Percentiles rank a stretch among this genome's conserved stretches.
Conservation (phyloP, 805 yeast genomes). For the Torulaspora indica region DNA sequence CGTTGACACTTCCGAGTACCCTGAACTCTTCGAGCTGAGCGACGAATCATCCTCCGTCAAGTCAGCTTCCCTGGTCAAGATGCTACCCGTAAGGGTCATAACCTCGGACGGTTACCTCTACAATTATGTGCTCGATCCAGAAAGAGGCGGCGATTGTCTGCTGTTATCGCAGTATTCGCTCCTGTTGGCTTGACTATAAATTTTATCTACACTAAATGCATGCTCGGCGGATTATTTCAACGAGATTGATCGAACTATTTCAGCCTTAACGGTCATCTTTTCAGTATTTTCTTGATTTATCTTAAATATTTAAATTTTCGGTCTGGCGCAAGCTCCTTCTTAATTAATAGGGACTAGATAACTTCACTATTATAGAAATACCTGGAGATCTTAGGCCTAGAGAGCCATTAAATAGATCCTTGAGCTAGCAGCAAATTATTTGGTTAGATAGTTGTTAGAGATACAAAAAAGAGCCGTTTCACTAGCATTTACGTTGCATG, state of each 20-base stretch:
- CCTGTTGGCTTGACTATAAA: constrained; percentile 13
- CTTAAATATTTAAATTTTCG: neutral
- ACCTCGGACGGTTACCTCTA: constrained; percentile 78
- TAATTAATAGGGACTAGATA: constrained; percentile 1
- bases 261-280: neutral
- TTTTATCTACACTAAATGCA: neutral
- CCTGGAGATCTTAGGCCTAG: too few relatives aligned
- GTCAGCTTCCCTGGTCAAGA: constrained; percentile 28
- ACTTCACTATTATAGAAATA: too few relatives aligned
- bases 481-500: neutral
- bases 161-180: constrained; percentile 66
- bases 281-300: neutral
- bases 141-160: constrained; percentile 89
- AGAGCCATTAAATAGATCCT: too few relatives aligned
- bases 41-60: constrained; percentile 7
- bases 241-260: neutral
- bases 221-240: neutral
- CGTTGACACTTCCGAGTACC: constrained; percentile 28
- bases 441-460: too few relatives aligned
- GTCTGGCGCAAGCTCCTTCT: constrained; percentile 3
- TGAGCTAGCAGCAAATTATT: neutral
- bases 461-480: neutral
- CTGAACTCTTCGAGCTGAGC: constrained; percentile 25
- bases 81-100: constrained; percentile 54
- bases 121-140: constrained; percentile 77